Evolutionary conservation across 345 rosid species (phyloP).

Genomic region (Camelina neglecta): DNA sequence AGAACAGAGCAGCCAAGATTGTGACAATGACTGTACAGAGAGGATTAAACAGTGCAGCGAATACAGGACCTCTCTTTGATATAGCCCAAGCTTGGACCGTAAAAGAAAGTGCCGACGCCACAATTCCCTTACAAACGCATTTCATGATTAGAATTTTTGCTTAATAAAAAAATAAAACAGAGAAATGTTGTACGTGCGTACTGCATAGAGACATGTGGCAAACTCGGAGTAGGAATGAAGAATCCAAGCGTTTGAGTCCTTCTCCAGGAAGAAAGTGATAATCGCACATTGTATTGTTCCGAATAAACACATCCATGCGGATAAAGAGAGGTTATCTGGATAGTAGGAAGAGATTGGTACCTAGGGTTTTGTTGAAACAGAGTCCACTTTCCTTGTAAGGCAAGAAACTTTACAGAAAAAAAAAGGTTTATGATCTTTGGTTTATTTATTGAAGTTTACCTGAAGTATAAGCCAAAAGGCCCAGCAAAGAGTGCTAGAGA

Average conservation of each 20-base stretch:
- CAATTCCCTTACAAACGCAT: constrained; percentile 44
- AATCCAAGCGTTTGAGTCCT: constrained; percentile 55
- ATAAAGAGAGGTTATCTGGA: constrained; percentile 61
- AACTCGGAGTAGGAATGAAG: constrained; percentile 58
- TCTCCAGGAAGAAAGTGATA: constrained; percentile 54
- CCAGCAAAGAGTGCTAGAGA: constrained; percentile 71
- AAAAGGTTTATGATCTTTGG: not conserved
- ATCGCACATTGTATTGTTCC: constrained; percentile 63
- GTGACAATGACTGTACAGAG: constrained; percentile 63
- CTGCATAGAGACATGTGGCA: constrained; percentile 50
- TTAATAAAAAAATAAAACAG: constrained; percentile 5
- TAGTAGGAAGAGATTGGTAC: constrained; percentile 61
- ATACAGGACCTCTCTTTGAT: constrained; percentile 64
- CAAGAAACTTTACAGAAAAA: constrained; percentile 2
- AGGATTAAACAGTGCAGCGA: constrained; percentile 70
- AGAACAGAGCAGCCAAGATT: constrained; percentile 58
- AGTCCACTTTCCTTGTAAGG: constrained; percentile 6
- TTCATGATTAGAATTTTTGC: not conserved
- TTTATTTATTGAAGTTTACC: constrained; percentile 47
- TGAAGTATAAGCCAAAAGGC: constrained; percentile 75
- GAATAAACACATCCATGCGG: constrained; percentile 82
- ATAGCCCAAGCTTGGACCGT: constrained; percentile 68
- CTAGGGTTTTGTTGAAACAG: constrained; percentile 44
- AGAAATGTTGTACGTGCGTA: constrained; percentile 37
- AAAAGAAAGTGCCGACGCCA: constrained; percentile 59